Evolutionary conservation across 2,329 filamentous ascomycete species (phyloP), one percentile per base, ranked within the genome.

Genomic region (Chaetothyriales sp.): DNA sequence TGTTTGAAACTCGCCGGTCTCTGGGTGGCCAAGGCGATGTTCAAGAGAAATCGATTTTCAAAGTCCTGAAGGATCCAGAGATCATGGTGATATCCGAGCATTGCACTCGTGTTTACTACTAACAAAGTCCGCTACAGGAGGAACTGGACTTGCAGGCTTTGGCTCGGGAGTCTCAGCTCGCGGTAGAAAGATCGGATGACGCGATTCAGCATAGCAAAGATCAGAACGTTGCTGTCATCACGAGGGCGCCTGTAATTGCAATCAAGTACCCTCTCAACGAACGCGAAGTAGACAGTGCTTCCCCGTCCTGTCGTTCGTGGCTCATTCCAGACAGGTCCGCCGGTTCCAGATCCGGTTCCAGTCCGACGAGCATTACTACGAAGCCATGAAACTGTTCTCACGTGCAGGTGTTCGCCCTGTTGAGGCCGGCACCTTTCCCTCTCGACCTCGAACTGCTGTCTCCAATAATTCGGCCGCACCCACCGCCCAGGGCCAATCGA

Each of bases 261-360:
- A 63, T 73, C 43, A 70, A 70, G 53, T 72, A 70, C 56, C 66
- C 65, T 42, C 55, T 59, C 56, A 52, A 50, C 51, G 56, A 59
- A 51, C 55, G 60, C 57, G 59, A 62, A 60, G 65, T 65, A 60
- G 32, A 10, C 10, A 15, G 10, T 15, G 15, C 53, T 53, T 44
- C 56, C 56, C 25, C 48, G 32, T 25, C 18, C 15, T n/a, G 51
- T 42, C 48, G 26, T 54, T 51, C 44, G 18, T 52, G 56, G 47
- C 59, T 63, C 47, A 56, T 50, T 19, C n/a, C 3, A 19, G n/a
- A 10, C 52, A 73, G 70, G 59, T 67, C 18, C 66, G 68, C 25
- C 66, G 70, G 6, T 70, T 73, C 18, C 70, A 73, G 50, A 61
- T 72, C 52, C 71, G 70, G 49, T 71, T 72, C 49, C 57, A 59